These are phyloP conservation scores for Potentilla sterilis DNA, from an alignment of 306 rosid genomes.

Conservation along the genomic window DNA sequence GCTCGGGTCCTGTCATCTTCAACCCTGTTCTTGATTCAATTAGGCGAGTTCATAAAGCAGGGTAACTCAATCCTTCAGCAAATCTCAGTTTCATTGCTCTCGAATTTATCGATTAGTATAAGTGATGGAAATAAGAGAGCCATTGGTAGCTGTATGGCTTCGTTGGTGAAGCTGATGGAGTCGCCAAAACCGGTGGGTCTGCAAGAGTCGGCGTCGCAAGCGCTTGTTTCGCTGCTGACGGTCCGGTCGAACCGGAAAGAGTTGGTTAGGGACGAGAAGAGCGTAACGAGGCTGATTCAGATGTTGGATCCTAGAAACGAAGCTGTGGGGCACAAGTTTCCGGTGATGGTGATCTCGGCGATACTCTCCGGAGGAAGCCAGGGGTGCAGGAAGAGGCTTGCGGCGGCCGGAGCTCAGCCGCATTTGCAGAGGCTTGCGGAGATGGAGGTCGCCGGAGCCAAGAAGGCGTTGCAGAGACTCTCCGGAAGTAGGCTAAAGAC, in stretches of 20 bases:
- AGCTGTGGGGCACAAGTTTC: constrained; percentile 25
- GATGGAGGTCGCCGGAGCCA: constrained; percentile 49
- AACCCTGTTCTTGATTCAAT: constrained; percentile 37
- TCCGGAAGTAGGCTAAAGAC: constrained; percentile 44
- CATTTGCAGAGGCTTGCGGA: constrained; percentile 45
- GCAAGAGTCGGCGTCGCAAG: constrained; percentile 45
- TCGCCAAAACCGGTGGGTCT: constrained; percentile 53
- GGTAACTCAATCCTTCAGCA: constrained; percentile 41
- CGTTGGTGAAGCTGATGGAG: constrained; percentile 57
- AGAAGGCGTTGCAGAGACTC: constrained; percentile 49
- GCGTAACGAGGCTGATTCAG: constrained; percentile 48
- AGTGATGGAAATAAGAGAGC: constrained; percentile 62
- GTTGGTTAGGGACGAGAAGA: constrained; percentile 51
- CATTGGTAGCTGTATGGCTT: constrained; percentile 44
- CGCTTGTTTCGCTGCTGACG: constrained; percentile 36
- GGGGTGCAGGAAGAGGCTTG: constrained; percentile 42
- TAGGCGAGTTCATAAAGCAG: constrained; percentile 46
- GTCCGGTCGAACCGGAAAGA: constrained; percentile 59
- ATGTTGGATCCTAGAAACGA: constrained; percentile 49
- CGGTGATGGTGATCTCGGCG: constrained; percentile 39
- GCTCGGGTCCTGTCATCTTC: constrained; percentile 41
- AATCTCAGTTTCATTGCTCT: constrained; percentile 43
- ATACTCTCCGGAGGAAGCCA: constrained; percentile 43
- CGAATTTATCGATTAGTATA: constrained; percentile 28
- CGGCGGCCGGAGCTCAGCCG: constrained; percentile 41